Evolutionary conservation across 257 asterid genomes (phyloP).

Genomic region (Coffea eugenioides): DNA sequence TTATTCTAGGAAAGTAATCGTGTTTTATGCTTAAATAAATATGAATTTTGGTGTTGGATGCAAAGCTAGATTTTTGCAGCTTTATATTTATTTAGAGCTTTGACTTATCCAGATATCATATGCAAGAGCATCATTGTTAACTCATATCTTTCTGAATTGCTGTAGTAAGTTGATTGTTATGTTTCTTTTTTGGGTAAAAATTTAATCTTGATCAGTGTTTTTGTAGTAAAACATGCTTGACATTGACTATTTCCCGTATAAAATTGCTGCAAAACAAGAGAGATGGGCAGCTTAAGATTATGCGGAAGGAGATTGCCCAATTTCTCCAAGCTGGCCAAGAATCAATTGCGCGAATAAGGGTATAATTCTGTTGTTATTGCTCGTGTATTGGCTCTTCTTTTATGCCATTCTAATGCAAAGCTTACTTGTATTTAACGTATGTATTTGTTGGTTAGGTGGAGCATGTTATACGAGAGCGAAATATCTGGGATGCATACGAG

Average conservation of each 20-base stretch:
- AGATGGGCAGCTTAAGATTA: conserved; percentile 69
- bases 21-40: neutral
- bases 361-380: conserved; percentile 18
- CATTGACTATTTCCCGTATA: conserved; percentile 78
- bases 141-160: conserved; percentile 1
- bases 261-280: conserved; percentile 90
- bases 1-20: neutral
- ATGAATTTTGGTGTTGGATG: neutral
- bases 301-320: conserved; percentile 89
- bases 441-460: conserved; percentile 59
- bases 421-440: neutral
- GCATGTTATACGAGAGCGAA: conserved; percentile 86
- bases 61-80: neutral
- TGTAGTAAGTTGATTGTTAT: conserved; percentile 10
- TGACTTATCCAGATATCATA: neutral
- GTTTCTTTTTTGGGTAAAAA: neutral
- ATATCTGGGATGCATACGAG: conserved; percentile 87
- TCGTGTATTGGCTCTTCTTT: neutral
- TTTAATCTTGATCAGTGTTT: conserved; percentile 18
- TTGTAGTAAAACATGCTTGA: conserved; percentile 87
- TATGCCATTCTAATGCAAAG: neutral
- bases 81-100: neutral
- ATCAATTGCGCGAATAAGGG: conserved; percentile 87
- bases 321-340: conserved; percentile 90
- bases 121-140: neutral